These are phyloP conservation scores for Xanthoconium stramineum DNA, from an alignment of 768 basidiomycete species.

Conservation along the genomic window DNA sequence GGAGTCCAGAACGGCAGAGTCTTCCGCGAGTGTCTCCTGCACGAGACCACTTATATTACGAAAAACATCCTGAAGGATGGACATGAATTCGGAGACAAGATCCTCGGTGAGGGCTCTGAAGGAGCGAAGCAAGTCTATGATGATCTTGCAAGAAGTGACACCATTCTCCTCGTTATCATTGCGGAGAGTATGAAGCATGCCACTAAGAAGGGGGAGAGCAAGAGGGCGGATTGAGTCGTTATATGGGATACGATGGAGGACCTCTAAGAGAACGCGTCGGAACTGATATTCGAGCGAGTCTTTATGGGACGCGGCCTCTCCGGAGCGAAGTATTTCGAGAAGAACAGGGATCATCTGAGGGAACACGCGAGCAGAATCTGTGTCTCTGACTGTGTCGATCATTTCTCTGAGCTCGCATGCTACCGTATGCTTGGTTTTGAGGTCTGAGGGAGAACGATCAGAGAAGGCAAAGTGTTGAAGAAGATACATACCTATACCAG, in stretches of 20 bases:
- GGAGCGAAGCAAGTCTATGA: constrained; percentile 83
- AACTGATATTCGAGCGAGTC: constrained; percentile 75
- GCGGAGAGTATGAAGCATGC: constrained; percentile 81
- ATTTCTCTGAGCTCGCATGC: constrained; percentile 79
- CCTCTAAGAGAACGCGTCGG: constrained; percentile 83
- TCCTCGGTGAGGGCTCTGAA: constrained; percentile 73
- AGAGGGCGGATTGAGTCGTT: constrained; percentile 75
- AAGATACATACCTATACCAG: constrained; percentile 54
- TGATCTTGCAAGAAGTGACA: constrained; percentile 81
- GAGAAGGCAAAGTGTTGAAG: background rate
- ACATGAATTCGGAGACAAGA: constrained; percentile 72
- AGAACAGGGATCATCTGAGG: constrained; percentile 72
- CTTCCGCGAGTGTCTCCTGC: constrained; percentile 68
- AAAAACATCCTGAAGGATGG: constrained; percentile 76
- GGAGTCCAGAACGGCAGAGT: constrained; percentile 52
- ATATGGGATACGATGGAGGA: constrained; percentile 82
- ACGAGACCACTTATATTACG: constrained; percentile 71
- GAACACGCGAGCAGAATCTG: constrained; percentile 66
- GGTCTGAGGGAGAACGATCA: constrained; percentile 43
- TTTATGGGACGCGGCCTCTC: constrained; percentile 63
- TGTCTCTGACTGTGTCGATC: constrained; percentile 75
- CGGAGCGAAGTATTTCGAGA: constrained; percentile 66
- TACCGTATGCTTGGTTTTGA: constrained; percentile 65
- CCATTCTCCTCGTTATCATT: constrained; percentile 97
- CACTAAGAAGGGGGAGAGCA: constrained; percentile 62